Evolutionary conservation across 2,329 filamentous ascomycete species (phyloP).

Genomic region (Ophidiomyces ophidiicola): DNA sequence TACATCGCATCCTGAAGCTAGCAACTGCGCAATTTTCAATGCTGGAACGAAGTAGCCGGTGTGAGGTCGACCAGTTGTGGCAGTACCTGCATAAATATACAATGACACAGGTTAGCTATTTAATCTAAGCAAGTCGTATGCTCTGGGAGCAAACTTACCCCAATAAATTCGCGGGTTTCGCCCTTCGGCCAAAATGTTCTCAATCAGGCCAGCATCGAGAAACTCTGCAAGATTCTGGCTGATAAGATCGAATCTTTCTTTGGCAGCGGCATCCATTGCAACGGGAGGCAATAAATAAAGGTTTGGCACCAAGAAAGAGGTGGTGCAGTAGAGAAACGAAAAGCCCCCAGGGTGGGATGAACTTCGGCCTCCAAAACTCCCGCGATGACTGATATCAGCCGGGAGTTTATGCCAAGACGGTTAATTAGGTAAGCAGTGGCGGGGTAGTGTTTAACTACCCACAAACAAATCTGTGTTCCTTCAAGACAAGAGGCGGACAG

Average conservation of each 20-base stretch:
- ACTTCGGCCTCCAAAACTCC: not conserved
- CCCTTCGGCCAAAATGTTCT: conserved; percentile 57
- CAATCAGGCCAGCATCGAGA: conserved; percentile 70
- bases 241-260: conserved; percentile 56
- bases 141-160: no score
- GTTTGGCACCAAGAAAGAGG: no score
- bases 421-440: no score
- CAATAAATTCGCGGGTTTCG: conserved; percentile 58
- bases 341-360: not conserved
- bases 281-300: no score
- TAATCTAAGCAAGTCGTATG: no score
- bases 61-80: conserved; percentile 71
- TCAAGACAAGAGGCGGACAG: no score
- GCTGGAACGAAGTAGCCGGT: conserved; percentile 76
- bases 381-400: no score
- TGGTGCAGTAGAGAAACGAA: not conserved
- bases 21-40: conserved; percentile 73
- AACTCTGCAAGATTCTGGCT: conserved; percentile 69
- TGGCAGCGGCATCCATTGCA: not conserved
- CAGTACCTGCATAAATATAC: conserved; percentile 85
- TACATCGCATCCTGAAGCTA: conserved; percentile 67
- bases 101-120: no score
- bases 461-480: not conserved
- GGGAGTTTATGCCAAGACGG: no score
- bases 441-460: no score